These are phyloP conservation scores for Coemansia sp. DNA, from an alignment of 192 early-diverging fungal species.

Conservation along the genomic window DNA sequence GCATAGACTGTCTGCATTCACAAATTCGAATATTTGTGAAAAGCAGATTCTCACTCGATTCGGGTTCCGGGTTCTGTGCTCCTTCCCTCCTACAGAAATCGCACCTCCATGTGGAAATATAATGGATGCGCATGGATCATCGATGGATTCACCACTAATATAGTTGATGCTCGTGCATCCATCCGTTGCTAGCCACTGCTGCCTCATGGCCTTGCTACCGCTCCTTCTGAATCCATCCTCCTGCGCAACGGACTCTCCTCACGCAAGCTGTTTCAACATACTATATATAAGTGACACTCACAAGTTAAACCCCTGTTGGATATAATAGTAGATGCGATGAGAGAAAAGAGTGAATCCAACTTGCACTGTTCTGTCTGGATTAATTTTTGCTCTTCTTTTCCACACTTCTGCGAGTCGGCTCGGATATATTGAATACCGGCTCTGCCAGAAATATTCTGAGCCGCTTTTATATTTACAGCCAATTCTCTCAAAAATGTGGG, in stretches of 20 bases:
- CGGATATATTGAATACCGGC: too few relatives aligned
- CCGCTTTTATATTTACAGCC: too few relatives aligned
- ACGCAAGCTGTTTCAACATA: neutral
- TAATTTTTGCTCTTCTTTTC: too few relatives aligned
- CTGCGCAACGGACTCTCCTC: too few relatives aligned
- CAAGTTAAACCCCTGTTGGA: slow-evolving; percentile 16
- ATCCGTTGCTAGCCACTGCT: neutral
- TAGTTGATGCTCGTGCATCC: neutral
- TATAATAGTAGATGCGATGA: slow-evolving; percentile 14
- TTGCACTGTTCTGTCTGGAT: too few relatives aligned
- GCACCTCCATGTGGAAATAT: neutral
- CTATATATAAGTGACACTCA: slow-evolving; percentile 11
- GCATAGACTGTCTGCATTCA: too few relatives aligned
- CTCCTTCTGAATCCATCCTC: neutral
- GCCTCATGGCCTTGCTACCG: neutral
- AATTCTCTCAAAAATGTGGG: too few relatives aligned
- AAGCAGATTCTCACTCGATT: neutral
- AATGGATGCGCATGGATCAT: slow-evolving; percentile 3
- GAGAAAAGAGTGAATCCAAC: slow-evolving; percentile 8
- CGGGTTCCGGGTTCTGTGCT: neutral
- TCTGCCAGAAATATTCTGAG: too few relatives aligned
- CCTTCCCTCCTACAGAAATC: neutral
- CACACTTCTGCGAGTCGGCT: too few relatives aligned
- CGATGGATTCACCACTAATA: slow-evolving; percentile 4
- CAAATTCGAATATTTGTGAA: neutral